Conservation (phyloP, 345 rosid species). For the Brassica nigra region DNA sequence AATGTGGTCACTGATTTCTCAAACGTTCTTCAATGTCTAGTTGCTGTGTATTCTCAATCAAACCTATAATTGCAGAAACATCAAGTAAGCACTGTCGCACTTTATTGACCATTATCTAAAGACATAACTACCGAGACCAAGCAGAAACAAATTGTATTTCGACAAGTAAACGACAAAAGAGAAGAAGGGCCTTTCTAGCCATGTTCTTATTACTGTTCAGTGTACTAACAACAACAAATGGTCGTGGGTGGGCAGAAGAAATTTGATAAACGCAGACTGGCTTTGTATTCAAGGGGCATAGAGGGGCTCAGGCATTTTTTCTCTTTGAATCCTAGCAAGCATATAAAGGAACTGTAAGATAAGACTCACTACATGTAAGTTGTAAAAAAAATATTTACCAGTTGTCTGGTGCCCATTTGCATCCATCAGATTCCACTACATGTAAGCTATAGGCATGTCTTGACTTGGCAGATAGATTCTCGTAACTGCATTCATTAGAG, state of each 20-base stretch:
- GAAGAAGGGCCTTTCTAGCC: background rate
- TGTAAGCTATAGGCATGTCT: constrained; percentile 97
- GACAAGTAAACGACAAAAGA: constrained; percentile 10
- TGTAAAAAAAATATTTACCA: constrained; percentile 28
- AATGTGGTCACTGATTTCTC: constrained; percentile 18
- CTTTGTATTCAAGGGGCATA: constrained; percentile 49
- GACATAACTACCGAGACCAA: constrained; percentile 11
- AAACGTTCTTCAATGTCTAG: constrained; percentile 10
- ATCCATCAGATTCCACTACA: constrained; percentile 85
- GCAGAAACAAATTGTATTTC: constrained; percentile 27
- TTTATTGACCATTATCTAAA: constrained; percentile 18
- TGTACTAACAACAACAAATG: constrained; percentile 6
- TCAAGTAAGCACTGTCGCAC: constrained; percentile 7
- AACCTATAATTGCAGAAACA: constrained; percentile 3
- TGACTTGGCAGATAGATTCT: constrained; percentile 74
- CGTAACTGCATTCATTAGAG: constrained; percentile 54
- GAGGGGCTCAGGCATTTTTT: constrained; percentile 74
- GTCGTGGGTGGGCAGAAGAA: background rate
- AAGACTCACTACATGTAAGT: background rate
- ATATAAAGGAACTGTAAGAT: constrained; percentile 29
- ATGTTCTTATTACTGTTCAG: constrained; percentile 17
- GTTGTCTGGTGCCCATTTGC: constrained; percentile 85
- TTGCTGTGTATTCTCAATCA: constrained; percentile 15
- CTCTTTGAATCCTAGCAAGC: constrained; percentile 68
- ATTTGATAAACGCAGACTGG: constrained; percentile 15